A percentile compares a stretch with the other conserved stretches of the same genome.
phyloP scores from a whole-genome alignment of 495 filamentous ascomycete species.

The Penicillium psychrofluorescens region DNA sequence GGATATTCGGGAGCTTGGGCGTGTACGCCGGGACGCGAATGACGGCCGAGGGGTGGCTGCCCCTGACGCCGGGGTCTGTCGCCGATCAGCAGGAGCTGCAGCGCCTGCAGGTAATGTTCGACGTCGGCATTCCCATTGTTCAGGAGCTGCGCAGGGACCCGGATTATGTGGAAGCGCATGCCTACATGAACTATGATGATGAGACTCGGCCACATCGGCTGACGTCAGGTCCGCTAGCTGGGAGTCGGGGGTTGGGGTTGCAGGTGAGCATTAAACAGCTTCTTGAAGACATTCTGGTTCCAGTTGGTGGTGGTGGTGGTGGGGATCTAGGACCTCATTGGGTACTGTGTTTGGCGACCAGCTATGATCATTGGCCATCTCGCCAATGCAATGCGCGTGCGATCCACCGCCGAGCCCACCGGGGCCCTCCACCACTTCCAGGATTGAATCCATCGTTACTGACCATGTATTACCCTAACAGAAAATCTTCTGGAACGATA shows the following conservation, averaged over 20 bases:
- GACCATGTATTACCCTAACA: constrained; percentile 17
- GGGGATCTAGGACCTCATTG: too few relatives aligned
- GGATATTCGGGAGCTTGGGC: constrained; percentile 30
- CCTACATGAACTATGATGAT: constrained; percentile 44
- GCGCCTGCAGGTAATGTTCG: constrained; percentile 20
- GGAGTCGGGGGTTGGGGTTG: constrained; percentile 31
- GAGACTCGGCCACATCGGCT: constrained; percentile 28
- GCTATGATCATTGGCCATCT: too few relatives aligned
- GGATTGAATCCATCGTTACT: constrained; percentile 10
- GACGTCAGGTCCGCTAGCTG: constrained; percentile 33
- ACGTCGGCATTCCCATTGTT: constrained; percentile 45
- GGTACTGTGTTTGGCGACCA: too few relatives aligned
- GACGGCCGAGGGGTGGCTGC: constrained; percentile 11
- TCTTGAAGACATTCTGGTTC: too few relatives aligned
- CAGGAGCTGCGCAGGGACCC: constrained; percentile 44
- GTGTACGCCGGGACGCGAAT: constrained; percentile 5
- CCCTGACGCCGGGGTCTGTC: constrained; percentile 22
- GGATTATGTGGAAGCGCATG: constrained; percentile 44
- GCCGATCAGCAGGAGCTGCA: constrained; percentile 19
- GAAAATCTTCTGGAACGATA: constrained; percentile 46
- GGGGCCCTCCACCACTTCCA: constrained; percentile 12
- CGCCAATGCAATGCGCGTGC: too few relatives aligned
- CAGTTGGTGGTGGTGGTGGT: too few relatives aligned
- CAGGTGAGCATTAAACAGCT: constrained; percentile 24
- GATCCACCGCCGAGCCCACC: constrained; percentile 4